Base-by-base conservation (phyloP, 1,139 yeast genomes). In the Taphrina confusa region DNA sequence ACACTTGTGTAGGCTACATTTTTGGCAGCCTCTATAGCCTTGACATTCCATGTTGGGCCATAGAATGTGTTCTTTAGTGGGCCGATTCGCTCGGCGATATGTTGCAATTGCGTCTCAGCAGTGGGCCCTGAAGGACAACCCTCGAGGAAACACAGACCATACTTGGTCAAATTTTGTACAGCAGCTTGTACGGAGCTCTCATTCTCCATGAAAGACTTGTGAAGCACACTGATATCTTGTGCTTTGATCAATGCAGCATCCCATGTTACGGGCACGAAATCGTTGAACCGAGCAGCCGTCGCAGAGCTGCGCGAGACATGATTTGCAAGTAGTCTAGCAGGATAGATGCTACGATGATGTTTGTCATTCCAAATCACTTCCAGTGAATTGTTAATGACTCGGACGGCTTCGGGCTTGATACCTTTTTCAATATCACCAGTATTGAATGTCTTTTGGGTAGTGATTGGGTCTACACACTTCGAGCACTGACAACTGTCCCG, bases 61-160 rank as follows among this genome's bases (percentile, higher is more conserved):
- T 86, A 86, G 67, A 87, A 85, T 0, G 95, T 87, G 63, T 80
- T 77, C 66, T 84, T 84, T 62, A 87, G 76, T 66, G 86, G 86
- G 0, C 94, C 94, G 61, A 86, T 82, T 62, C 79, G 76, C 51
- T 75, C 72, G 8, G 87, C 92, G 46, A 87, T 73, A 31, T 65
- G 64, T 62, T 76, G 77, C 1, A 80, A 80, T 0, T 68, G 65
- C 8, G 69, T 64, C 44, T 67, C 72, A 66, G 57, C 62, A 23
- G 50, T 52, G 16, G 46, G 27, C 77, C 64, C 20, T 55, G 60
- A 62, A 87, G 87, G 9, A 85, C 74, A 54, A 56, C 78, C 75
- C 23, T 78, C 75, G 16, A 87, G 73, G 64, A 85, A 80, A 4
- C 80, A 75, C 12, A 87, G 63, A 0, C 95, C 95, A 65, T 76